These are phyloP conservation scores for Kalanchoe fedtschenkoi DNA, from an alignment of 164 flowering plant genomes.

Conservation along the genomic window DNA sequence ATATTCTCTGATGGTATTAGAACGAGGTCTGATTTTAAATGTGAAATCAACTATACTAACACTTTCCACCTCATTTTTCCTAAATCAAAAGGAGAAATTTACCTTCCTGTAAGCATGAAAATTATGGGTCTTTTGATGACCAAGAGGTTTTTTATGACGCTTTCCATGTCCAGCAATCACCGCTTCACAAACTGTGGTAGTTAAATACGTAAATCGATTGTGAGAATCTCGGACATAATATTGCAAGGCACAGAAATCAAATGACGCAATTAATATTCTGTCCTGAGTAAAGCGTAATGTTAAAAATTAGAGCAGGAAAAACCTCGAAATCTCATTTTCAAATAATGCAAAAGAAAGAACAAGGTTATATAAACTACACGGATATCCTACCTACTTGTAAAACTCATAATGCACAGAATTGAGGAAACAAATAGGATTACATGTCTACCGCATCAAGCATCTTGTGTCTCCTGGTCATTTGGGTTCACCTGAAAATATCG, in stretches of 20 bases:
- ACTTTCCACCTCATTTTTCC: too few species aligned
- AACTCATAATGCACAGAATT: not conserved
- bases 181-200: too few species aligned
- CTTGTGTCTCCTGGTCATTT: not conserved
- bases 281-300: not conserved
- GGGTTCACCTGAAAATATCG: too few species aligned
- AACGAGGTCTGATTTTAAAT: too few species aligned
- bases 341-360: conserved; percentile 1
- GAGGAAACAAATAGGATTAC: not conserved
- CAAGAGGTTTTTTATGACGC: conserved; percentile 8
- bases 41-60: too few species aligned
- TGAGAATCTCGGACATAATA: too few species aligned
- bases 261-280: not conserved
- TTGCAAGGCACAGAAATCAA: not conserved
- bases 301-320: not conserved
- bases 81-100: too few species aligned
- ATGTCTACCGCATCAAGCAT: not conserved
- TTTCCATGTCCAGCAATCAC: conserved; percentile 7
- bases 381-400: too few species aligned
- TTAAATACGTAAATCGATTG: too few species aligned
- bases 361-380: not conserved
- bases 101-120: too few species aligned
- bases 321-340: not conserved
- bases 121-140: conserved; percentile 4
- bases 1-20: too few species aligned